Evolutionary conservation across 176 grass and related monocot species (phyloP), one percentile per base, ranked within the genome.

Genomic region (Carex littledalei): DNA sequence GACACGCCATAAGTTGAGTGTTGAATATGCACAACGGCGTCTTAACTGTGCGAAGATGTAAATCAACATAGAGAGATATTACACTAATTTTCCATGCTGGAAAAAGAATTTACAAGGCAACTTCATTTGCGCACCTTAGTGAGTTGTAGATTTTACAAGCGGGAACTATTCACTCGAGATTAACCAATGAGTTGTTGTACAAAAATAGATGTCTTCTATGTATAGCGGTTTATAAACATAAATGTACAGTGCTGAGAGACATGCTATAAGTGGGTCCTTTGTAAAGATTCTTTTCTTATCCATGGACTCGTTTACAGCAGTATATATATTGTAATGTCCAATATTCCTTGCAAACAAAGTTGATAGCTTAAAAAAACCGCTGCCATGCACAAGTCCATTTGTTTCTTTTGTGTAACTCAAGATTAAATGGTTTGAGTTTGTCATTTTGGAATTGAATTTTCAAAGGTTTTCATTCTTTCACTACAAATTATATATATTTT

Each of bases 11-110:
- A 65, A 18, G 60, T 86, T 90, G 39, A 94, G 85, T 84, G 81
- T 94, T 26, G 88, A 77, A 45, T 91, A 72, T 11, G 93, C 91
- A 41, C 84, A 82, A 22, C 56, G 45, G 29, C 92, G 91, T 20
- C 93, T 98, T 13, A 81, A 85, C 81, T 86, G 73, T 67, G 45
- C 84, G 47, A 92, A 88, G 54, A 91, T 73, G 52, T 86, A 90
- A 82, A 54, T 39, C 35, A 39, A 67, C 69, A 77, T 60, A 45
- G 69, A 58, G 56, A 72, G 6, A 73, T 84, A 26, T 13, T 76
- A 3, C 45, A 54, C 12, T 76, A n/a, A 29, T 39, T 39, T 39
- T 5, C 37, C 37, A 39, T 39, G 37, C 37, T 39, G 37, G 37
- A 39, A 39, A 35, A 39, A 39, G 37, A 39, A 39, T 39, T 39